Evolutionary conservation across 176 grass and related monocot genomes (phyloP).

Genomic region (Ensete glaucum): DNA sequence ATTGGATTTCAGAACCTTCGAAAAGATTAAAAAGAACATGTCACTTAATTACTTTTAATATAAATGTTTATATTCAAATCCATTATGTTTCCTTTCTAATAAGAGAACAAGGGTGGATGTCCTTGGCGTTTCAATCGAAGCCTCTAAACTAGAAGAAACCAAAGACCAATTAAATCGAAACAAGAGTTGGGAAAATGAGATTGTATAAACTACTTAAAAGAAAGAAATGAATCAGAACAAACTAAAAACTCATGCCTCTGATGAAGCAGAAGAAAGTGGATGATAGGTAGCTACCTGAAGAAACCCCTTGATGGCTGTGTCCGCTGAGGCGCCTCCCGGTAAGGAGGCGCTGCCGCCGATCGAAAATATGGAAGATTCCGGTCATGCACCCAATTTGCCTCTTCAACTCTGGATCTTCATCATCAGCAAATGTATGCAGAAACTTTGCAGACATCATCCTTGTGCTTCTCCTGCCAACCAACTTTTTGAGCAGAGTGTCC

Average conservation of each 20-base stretch:
- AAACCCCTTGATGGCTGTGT: slow-evolving; percentile 21
- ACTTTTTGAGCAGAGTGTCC: slow-evolving; percentile 2
- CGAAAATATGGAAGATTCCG: slow-evolving; percentile 83
- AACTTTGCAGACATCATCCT: slow-evolving; percentile 91
- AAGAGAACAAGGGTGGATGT: background rate
- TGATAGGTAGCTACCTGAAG: slow-evolving; percentile 20
- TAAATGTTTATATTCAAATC: too few relatives aligned
- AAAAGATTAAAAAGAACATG: too few relatives aligned
- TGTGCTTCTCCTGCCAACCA: background rate
- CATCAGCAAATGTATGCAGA: slow-evolving; percentile 51
- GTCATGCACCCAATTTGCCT: slow-evolving; percentile 79
- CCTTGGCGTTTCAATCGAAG: too few relatives aligned
- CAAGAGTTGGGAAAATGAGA: background rate
- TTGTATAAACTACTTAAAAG: too few relatives aligned
- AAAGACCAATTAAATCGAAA: background rate
- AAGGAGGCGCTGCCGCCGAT: slow-evolving; percentile 60
- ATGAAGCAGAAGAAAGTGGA: slow-evolving; percentile 4
- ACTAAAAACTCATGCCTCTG: background rate
- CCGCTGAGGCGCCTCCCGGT: slow-evolving; percentile 18
- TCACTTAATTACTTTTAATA: too few relatives aligned
- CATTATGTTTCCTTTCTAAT: background rate
- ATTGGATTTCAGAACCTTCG: too few relatives aligned
- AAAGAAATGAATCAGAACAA: background rate
- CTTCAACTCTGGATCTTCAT: slow-evolving; percentile 58
- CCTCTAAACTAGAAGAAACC: background rate